A percentile compares a stretch with the other conserved stretches of the same genome.
Conservation (phyloP, 495 filamentous ascomycete genomes). For the Massariosphaeria phaeospora region DNA sequence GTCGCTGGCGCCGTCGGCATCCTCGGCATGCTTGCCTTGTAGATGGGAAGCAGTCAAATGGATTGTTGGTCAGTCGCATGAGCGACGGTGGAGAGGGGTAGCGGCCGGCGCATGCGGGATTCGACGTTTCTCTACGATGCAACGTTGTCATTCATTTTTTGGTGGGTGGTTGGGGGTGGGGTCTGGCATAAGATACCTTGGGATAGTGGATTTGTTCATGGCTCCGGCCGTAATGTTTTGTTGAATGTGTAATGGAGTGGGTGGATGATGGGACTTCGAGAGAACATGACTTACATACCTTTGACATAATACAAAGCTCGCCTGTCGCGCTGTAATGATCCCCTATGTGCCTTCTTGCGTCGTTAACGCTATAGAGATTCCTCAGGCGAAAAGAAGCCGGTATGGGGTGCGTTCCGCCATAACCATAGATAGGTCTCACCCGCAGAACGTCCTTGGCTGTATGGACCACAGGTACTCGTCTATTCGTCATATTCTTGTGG, state of each 20-base stretch:
- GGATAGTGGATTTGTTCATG: background rate
- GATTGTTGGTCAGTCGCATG: background rate
- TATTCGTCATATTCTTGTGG: no score
- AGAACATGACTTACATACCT: background rate
- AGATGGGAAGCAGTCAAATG: slow-evolving; percentile 12
- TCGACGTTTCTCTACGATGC: slow-evolving; percentile 24
- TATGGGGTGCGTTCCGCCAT: no score
- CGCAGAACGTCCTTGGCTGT: no score
- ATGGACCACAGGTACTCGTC: no score
- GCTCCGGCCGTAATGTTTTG: slow-evolving; percentile 4
- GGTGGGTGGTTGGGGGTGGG: slow-evolving; percentile 1
- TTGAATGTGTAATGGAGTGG: background rate
- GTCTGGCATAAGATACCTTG: background rate
- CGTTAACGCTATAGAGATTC: no score
- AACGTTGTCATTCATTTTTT: slow-evolving; percentile 11
- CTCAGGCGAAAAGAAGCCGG: no score
- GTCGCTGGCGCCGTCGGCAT: slow-evolving; percentile 40
- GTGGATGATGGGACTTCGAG: background rate
- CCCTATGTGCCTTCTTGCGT: no score
- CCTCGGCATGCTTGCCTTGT: slow-evolving; percentile 41
- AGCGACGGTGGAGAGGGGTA: no score
- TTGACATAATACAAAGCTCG: background rate
- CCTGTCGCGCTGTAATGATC: background rate
- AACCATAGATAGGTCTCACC: no score
- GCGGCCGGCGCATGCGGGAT: slow-evolving; percentile 18